Evolutionary conservation across 1,284 basidiomycete species (phyloP).

Genomic region (Bjerkandera adusta): DNA sequence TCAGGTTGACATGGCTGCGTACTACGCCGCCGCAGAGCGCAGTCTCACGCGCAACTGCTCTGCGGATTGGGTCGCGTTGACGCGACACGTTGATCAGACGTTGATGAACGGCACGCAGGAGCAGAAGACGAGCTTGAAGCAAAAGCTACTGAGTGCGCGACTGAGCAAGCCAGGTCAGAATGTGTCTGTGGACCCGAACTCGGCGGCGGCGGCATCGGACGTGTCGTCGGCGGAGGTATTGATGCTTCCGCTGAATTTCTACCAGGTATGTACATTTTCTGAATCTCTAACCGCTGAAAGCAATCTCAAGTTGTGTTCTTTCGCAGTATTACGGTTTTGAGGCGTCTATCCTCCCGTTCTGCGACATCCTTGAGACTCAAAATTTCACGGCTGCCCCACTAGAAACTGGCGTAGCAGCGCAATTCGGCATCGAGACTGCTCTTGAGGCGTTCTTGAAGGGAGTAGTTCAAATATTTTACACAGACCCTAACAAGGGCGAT

Average conservation of each 20-base stretch:
- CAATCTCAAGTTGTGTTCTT: not conserved
- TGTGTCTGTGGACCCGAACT: slow-evolving; percentile 33
- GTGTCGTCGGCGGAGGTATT: slow-evolving; percentile 40
- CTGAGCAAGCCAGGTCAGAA: slow-evolving; percentile 39
- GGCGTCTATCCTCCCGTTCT: slow-evolving; percentile 44
- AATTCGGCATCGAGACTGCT: slow-evolving; percentile 33
- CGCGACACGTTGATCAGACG: slow-evolving; percentile 41
- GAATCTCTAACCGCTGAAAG: not conserved
- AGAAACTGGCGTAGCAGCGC: slow-evolving; percentile 37
- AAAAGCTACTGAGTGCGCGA: slow-evolving; percentile 39
- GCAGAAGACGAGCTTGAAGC: slow-evolving; percentile 38
- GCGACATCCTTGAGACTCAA: slow-evolving; percentile 44
- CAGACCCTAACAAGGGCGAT: slow-evolving; percentile 39
- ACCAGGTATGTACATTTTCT: slow-evolving; percentile 36
- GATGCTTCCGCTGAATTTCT: slow-evolving; percentile 48
- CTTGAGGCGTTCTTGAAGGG: slow-evolving; percentile 42
- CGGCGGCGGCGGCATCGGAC: slow-evolving; percentile 36
- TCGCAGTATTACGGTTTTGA: slow-evolving; percentile 46
- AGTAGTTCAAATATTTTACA: slow-evolving; percentile 43
- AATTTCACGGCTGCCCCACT: slow-evolving; percentile 38
- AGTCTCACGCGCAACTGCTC: slow-evolving; percentile 51
- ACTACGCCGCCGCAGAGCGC: slow-evolving; percentile 48
- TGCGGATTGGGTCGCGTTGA: slow-evolving; percentile 50
- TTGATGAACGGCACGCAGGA: slow-evolving; percentile 34
- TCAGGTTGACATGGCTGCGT: slow-evolving; percentile 48